Base-by-base conservation (phyloP, 2,329 filamentous ascomycete genomes). In the Sclerotinia nivalis region DNA sequence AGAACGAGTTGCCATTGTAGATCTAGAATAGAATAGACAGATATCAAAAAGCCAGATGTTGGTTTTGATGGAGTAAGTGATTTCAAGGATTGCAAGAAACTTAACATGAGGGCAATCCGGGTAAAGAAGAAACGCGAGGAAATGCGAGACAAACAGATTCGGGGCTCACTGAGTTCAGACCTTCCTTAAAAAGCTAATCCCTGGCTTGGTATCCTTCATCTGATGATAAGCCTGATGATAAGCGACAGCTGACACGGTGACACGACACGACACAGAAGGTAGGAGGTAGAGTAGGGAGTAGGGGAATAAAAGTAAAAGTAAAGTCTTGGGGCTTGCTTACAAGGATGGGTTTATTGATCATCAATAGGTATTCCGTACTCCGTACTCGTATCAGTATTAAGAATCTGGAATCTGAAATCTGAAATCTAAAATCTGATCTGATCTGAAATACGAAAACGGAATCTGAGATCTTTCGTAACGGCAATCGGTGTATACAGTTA, bases 141-240 rank as follows among this genome's bases (percentile, higher is more conserved):
- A 59, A 58, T 37, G 55, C 34, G 20, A 56, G 54, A 56, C 31
- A 6, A 37, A 37, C 54, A 4, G 1, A n/a, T 37, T 56, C 28
- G 55, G 34, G 55, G 40, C 22, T 58, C 40, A 1, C 37, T 43
- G 34, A 59, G 56, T 43, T 59, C 56, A 43, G 56, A 59, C 56
- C 56, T 59, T 59, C 56, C 56, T 43, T 18, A 59, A 28, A 28
- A 37, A 59, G 56, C 37, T 43, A 43, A 59, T 43, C 37, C n/a
- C n/a, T 59, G 56, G 10, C 7, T 5, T 28, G 18, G 56, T 20
- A 59, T 37, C n/a, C n/a, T 28, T 52, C 50, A 52, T 50, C 47
- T 50, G 47, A 50, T 50, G 22, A 25, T 50, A 50, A n/a, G 47
- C 22, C 47, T 50, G 47, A 50, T 50, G 22, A 25, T 50, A 50